Conservation (phyloP, 306 rosid genomes). For the Leucaena leucocephala region DNA sequence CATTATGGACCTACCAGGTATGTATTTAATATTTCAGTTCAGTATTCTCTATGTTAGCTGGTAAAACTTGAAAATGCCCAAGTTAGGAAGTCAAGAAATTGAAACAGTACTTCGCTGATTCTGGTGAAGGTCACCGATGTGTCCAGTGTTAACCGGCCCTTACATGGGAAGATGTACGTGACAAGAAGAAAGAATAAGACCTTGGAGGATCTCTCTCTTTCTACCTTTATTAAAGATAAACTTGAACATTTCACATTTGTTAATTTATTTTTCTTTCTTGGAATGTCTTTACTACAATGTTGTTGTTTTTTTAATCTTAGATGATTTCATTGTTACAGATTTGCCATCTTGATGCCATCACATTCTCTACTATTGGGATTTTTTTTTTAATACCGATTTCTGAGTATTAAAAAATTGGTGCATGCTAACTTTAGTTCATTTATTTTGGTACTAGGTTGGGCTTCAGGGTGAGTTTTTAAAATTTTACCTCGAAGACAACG, state of each 20-base stretch:
- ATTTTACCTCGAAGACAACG: constrained; percentile 61
- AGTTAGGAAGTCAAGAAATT: constrained; percentile 1
- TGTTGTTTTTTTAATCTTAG: neutral
- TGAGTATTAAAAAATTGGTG: constrained; percentile 4
- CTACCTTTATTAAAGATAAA: too few species aligned
- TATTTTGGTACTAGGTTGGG: constrained; percentile 71
- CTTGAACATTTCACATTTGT: too few species aligned
- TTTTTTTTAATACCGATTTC: constrained; percentile 15
- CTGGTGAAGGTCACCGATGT: neutral
- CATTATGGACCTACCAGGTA: constrained; percentile 94
- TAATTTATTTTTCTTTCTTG: constrained; percentile 6
- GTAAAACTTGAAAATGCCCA: neutral
- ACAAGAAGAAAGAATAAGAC: neutral
- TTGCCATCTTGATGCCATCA: constrained; percentile 26
- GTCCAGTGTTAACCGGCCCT: neutral
- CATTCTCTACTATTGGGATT: constrained; percentile 21
- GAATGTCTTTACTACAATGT: neutral
- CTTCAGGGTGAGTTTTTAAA: constrained; percentile 75
- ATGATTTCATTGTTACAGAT: constrained; percentile 14
- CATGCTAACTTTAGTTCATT: constrained; percentile 33
- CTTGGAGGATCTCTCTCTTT: neutral
- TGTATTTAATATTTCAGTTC: constrained; percentile 25
- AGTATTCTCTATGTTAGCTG: neutral
- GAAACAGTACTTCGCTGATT: neutral
- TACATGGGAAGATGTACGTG: neutral